Base-by-base conservation (phyloP, 805 yeast genomes). In the Saturnispora sanitii region DNA sequence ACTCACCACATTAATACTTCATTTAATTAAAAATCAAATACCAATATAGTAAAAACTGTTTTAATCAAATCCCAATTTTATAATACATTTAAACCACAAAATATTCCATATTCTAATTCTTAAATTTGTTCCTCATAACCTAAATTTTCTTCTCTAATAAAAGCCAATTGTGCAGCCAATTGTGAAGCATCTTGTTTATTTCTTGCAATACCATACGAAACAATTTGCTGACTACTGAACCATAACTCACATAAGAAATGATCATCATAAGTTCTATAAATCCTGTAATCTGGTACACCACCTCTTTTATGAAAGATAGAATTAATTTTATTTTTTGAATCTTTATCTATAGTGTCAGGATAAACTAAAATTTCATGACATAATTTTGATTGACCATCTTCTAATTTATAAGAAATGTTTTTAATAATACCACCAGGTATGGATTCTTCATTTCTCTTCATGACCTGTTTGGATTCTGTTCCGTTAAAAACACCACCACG, bases 101-200 rank as follows among this genome's bases (percentile, higher is more conserved):
- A n/a, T n/a, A n/a, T n/a, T n/a, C n/a, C n/a, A n/a, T n/a, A n/a
- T n/a, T n/a, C n/a, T n/a, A n/a, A n/a, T n/a, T n/a, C n/a, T n/a
- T n/a, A n/a, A n/a, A n/a, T n/a, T 13, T 27, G 11, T 7, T 39
- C 28, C 16, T 21, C 26, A n/a, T 37, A 36, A 2, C 41, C 49
- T 15, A 42, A 47, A n/a, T 37, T 38, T 15, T 37, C 43, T 20
- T 47, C 50, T 15, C 50, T 29, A 9, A 44, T 44, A 27, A 32
- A 30, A 1, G 50, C 50, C 21, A 47, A 20, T 37, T 44, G 45
- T 5, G 52, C 52, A 21, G 52, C 52, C 31, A 48, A 40, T 22
- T 48, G 52, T n/a, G 47, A 36, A 2, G 52, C 39, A 25, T 39
- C 29, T 20, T 38, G 36, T 18, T 46, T 49, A 19, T 32, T 45